phyloP scores from a whole-genome alignment of 31 red algal species.

The Odonthalia washingtoniensis region DNA sequence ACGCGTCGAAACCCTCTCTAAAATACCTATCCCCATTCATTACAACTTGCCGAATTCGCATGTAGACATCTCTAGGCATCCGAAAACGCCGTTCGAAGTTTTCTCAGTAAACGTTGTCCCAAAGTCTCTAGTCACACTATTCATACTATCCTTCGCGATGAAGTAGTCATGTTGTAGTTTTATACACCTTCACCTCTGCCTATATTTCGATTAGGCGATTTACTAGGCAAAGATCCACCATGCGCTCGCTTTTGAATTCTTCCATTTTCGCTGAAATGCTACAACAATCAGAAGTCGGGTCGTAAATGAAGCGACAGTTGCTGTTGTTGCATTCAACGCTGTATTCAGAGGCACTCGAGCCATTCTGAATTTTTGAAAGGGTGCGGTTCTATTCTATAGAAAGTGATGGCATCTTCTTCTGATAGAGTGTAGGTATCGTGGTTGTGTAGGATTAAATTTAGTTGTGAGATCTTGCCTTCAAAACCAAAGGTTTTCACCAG shows the following conservation, averaged over 20 bases:
- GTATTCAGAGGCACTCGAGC: no score
- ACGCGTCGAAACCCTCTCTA: constrained; percentile 3
- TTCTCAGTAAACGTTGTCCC: not conserved
- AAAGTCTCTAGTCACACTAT: not conserved
- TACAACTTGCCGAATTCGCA: not conserved
- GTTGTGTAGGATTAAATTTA: no score
- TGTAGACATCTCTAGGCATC: constrained; percentile 17
- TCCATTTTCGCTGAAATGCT: no score
- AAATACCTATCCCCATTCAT: constrained; percentile 26
- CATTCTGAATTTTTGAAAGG: no score
- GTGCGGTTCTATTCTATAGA: no score
- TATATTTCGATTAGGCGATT: not conserved
- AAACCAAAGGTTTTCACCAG: no score
- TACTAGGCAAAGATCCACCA: not conserved
- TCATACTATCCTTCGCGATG: not conserved
- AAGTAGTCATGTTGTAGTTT: not conserved
- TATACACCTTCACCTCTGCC: not conserved
- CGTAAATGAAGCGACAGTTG: no score
- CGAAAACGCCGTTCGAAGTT: constrained; percentile 38
- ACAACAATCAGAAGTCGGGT: no score
- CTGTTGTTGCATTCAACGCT: no score
- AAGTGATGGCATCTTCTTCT: no score
- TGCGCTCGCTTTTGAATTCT: not conserved
- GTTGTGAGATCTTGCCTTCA: no score
- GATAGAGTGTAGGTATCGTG: no score